Conservation (phyloP, 23 red algal genomes). For the Chondrus crispus region DNA sequence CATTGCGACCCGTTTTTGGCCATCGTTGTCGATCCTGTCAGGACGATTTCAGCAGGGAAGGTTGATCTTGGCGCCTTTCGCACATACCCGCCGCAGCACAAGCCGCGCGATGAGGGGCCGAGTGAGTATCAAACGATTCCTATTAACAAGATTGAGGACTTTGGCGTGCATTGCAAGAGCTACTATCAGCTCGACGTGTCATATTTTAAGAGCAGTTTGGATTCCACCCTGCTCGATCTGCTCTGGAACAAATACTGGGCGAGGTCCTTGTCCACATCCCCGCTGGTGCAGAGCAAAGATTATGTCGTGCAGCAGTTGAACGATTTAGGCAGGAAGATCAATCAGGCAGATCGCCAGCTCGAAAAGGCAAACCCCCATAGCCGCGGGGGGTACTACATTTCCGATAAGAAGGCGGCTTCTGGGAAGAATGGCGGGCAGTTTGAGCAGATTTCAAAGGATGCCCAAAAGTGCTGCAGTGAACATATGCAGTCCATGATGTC, state of each 20-base stretch:
- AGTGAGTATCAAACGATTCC: slow-evolving; percentile 93
- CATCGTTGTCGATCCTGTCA: slow-evolving; percentile 88
- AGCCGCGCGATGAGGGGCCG: slow-evolving; percentile 41
- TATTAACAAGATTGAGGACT: slow-evolving; percentile 91
- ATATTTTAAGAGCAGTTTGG: slow-evolving; percentile 86
- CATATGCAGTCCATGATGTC: slow-evolving; percentile 73
- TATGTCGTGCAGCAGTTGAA: slow-evolving; percentile 72
- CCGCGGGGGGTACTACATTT: slow-evolving; percentile 27
- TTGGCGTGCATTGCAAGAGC: slow-evolving; percentile 77
- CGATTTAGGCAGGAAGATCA: slow-evolving; percentile 79
- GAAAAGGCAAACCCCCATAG: slow-evolving; percentile 31
- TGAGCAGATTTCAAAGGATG: slow-evolving; percentile 58
- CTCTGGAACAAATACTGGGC: slow-evolving; percentile 95
- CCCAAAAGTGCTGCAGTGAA: slow-evolving; percentile 60
- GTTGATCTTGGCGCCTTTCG: slow-evolving; percentile 96
- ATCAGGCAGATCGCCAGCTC: slow-evolving; percentile 30
- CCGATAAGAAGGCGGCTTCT: slow-evolving; percentile 8
- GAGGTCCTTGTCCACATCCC: slow-evolving; percentile 75
- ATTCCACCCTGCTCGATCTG: slow-evolving; percentile 67
- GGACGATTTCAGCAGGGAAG: slow-evolving; percentile 79
- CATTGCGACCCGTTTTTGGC: slow-evolving; percentile 88
- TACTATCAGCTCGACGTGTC: slow-evolving; percentile 89
- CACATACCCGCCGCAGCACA: slow-evolving; percentile 81
- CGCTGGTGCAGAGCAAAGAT: slow-evolving; percentile 63
- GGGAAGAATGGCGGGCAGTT: slow-evolving; percentile 48